A percentile compares a stretch with the other conserved stretches of the same genome.
Conservation (phyloP, 164 flowering plant species). For the Vitis rotundifolia region DNA sequence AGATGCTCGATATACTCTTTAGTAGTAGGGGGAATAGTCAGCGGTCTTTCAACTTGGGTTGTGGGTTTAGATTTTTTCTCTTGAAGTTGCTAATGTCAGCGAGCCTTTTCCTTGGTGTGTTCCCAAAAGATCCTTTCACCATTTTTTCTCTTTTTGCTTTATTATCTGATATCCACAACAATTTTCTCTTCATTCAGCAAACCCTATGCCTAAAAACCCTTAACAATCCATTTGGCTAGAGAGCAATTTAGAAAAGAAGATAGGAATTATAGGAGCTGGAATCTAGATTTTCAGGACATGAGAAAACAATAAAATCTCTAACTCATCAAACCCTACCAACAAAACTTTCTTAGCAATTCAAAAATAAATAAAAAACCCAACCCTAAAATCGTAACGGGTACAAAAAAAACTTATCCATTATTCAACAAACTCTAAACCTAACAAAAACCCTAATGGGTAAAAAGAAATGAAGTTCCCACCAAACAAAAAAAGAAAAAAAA, state of each 20-base stretch:
- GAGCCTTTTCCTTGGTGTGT: conserved; percentile 26
- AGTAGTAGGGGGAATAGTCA: conserved; percentile 1
- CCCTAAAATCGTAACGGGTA: background rate
- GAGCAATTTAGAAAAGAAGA: background rate
- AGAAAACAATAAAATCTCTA: background rate
- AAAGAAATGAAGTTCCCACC: background rate
- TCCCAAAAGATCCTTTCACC: conserved; percentile 10
- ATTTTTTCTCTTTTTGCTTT: conserved; percentile 10
- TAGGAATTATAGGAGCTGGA: background rate
- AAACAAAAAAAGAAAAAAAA: too few relatives aligned
- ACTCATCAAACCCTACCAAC: background rate
- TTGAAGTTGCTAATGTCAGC: conserved; percentile 39
- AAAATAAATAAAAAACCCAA: background rate
- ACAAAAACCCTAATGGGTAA: background rate
- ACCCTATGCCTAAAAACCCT: background rate
- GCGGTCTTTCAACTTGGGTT: conserved; percentile 16
- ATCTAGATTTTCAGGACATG: background rate
- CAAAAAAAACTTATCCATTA: background rate
- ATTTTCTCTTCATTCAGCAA: background rate
- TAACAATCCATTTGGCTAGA: background rate
- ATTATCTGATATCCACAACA: conserved; percentile 5
- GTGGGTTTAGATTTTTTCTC: conserved; percentile 11
- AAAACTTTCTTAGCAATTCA: background rate
- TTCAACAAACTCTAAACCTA: background rate
- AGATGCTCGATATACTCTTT: conserved; percentile 45